phyloP scores from a whole-genome alignment of 2,329 filamentous ascomycete genomes.

The Colletotrichum sp. region DNA sequence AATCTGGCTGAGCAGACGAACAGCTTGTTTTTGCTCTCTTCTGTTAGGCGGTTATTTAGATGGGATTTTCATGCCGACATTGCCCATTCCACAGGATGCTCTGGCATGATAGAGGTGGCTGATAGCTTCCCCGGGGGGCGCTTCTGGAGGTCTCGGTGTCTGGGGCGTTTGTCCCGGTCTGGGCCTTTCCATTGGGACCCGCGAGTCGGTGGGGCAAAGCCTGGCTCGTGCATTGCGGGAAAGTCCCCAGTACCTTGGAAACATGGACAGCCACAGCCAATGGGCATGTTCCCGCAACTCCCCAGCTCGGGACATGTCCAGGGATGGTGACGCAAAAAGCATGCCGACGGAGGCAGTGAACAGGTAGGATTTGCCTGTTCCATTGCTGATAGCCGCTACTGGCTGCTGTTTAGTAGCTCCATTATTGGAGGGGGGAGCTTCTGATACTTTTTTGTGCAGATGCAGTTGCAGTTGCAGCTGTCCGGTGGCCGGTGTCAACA shows the following conservation, averaged over 20 bases:
- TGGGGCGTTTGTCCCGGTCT: background rate
- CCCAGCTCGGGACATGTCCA: background rate
- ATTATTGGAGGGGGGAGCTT: background rate
- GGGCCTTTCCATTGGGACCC: background rate
- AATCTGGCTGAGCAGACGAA: background rate
- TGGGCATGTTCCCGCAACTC: slow-evolving; percentile 17
- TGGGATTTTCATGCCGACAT: background rate
- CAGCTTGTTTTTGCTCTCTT: background rate
- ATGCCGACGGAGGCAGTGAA: background rate
- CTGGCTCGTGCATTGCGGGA: slow-evolving; percentile 1
- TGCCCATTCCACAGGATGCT: background rate
- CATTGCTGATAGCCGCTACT: slow-evolving; percentile 7
- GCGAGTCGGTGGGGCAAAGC: background rate
- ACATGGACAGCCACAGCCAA: background rate
- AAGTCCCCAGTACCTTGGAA: slow-evolving; percentile 19
- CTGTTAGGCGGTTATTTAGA: background rate
- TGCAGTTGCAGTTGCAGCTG: background rate
- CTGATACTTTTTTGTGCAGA: background rate
- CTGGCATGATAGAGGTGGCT: slow-evolving; percentile 12
- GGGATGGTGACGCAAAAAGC: slow-evolving; percentile 19
- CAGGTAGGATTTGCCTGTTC: background rate
- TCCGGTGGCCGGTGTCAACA: background rate
- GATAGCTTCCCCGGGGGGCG: background rate
- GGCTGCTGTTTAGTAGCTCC: background rate
- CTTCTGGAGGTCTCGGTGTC: background rate